These are phyloP conservation scores for Fusarium lyarnte DNA, from an alignment of 2,329 filamentous ascomycete genomes.

Conservation along the genomic window DNA sequence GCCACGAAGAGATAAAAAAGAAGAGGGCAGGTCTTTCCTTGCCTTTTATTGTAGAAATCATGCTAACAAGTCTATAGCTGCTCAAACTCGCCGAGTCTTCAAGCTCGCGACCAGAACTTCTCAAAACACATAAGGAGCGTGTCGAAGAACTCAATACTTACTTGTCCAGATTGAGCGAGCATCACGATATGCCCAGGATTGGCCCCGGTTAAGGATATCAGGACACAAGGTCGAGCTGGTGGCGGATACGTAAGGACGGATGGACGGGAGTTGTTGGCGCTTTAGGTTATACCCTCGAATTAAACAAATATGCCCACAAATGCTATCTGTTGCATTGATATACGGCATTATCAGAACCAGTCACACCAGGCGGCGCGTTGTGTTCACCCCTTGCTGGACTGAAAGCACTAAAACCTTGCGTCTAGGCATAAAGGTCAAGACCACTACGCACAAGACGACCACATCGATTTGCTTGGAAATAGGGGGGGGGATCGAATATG, in stretches of 20 bases:
- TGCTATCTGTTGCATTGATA: not conserved
- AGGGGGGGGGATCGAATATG: not conserved
- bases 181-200: conserved; percentile 92
- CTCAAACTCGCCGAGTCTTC: conserved; percentile 77
- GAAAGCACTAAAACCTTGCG: not conserved
- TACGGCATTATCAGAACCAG: not conserved
- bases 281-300: conserved; percentile 38
- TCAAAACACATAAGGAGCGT: conserved; percentile 96
- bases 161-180: conserved; percentile 89
- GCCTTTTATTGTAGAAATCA: not conserved
- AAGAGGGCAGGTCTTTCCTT: conserved; percentile 72
- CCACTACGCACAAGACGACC: not conserved
- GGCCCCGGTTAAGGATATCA: conserved; percentile 61
- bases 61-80: conserved; percentile 62
- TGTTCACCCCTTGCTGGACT: too few species aligned
- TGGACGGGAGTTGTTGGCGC: conserved; percentile 40
- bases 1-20: conserved; percentile 81
- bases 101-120: conserved; percentile 73
- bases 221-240: not conserved
- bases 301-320: not conserved
- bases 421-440: not conserved
- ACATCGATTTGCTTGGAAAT: not conserved
- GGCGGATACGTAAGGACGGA: not conserved
- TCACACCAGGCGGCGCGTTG: not conserved
- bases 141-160: conserved; percentile 97